Percentiles rank a stretch among this genome's conserved stretches.
phyloP scores from a whole-genome alignment of 495 filamentous ascomycete genomes.

The Cercophora samala region DNA sequence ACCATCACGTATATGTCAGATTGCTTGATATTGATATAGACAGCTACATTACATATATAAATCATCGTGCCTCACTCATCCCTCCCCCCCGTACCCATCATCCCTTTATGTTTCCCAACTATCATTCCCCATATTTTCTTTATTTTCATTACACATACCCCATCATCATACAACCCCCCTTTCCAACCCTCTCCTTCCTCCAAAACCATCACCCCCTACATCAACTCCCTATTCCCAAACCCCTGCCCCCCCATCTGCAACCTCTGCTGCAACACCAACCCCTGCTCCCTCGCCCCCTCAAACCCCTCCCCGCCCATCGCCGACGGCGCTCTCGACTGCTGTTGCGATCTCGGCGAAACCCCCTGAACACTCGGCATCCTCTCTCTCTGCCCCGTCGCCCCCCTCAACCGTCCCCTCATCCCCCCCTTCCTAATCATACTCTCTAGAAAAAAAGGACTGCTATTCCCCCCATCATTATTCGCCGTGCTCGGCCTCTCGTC shows the following conservation, averaged over 20 bases:
- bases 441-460: conserved; percentile 54
- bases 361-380: background rate
- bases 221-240: background rate
- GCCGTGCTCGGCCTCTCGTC: conserved; percentile 43
- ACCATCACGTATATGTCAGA: background rate
- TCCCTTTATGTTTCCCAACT: background rate
- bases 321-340: background rate
- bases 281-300: background rate
- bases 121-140: background rate
- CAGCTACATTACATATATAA: background rate
- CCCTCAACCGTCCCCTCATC: background rate
- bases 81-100: background rate
- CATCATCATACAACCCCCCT: background rate
- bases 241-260: conserved; percentile 1
- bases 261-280: conserved; percentile 4
- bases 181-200: too few relatives aligned
- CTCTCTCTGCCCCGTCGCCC: background rate
- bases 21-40: background rate
- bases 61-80: background rate
- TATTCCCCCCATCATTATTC: conserved; percentile 31
- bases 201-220: background rate
- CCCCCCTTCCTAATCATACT: conserved; percentile 51
- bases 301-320: background rate
- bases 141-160: background rate
- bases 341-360: background rate